Evolutionary conservation across 2,329 filamentous ascomycete genomes (phyloP), one percentile per base, ranked within the genome.

Genomic region (Aspergillus intermedius): DNA sequence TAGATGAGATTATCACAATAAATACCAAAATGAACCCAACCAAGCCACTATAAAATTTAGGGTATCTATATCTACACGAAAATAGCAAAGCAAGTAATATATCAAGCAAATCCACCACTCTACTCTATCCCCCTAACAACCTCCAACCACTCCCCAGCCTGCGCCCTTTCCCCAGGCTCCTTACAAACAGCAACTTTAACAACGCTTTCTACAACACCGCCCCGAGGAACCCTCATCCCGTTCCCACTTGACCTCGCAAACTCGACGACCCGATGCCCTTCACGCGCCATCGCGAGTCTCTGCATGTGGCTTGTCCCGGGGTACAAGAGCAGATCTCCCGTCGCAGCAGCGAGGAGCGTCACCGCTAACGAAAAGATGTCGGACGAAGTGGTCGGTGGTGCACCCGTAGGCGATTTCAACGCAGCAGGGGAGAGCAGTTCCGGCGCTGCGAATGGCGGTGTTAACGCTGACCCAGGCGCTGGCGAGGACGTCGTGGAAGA

Each of bases 311-410:
- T 69, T 12, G 63, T 56, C 5, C 69, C 67, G 0, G 69, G 60
- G 48, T 74, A 75, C 1, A 75, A 56, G 8, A 71, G 57, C n/a
- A 73, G 46, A 53, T 75, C 68, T 1, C 73, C 73, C 4, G 71
- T 75, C 2, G 69, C 72, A 10, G 69, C 70, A 1, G 71, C 70
- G 15, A 75, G 61, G 5, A 75, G 57, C 5, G 71, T 75, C 10
- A 73, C 66, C 5, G 71, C 73, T 2, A 75, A 62, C 0, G 72
- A 74, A 49, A 74, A 75, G 1, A 75, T 65, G 50, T 75, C 73
- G 8, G 71, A 71, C 2, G 68, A 62, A 1, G 67, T 60, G 0
- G 70, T 71, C 4, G 70, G 65, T 1, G 9, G 4, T 2, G 58
- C 54, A 0, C 60, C 58, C 10, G 60, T 62, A 1, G 64, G 60